Evolutionary conservation across 140 eudicot species (phyloP).

Genomic region (Cichorium intybus): DNA sequence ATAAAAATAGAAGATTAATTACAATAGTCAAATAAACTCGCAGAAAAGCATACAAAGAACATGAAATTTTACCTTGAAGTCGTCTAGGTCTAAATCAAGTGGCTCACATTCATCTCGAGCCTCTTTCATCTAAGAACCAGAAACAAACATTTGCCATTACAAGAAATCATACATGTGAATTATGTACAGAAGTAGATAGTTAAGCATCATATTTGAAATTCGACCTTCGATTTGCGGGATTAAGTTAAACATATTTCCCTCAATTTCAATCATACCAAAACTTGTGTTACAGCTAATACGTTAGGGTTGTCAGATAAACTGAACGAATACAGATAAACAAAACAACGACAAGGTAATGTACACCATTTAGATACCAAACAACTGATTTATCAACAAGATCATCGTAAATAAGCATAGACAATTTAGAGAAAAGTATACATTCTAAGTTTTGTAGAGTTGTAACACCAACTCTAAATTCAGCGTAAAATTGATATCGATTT

Average conservation of each 20-base stretch:
- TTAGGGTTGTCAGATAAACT: neutral
- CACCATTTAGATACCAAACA: neutral
- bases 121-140: constrained; percentile 54
- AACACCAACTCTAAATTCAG: neutral
- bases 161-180: neutral
- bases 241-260: neutral
- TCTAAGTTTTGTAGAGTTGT: neutral
- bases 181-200: neutral
- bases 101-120: constrained; percentile 34
- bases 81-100: constrained; percentile 56
- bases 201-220: neutral
- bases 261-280: neutral
- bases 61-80: constrained; percentile 56
- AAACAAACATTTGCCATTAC: constrained; percentile 13
- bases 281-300: neutral
- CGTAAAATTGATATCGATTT: neutral
- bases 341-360: no score
- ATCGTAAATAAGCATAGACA: neutral
- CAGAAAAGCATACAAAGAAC: neutral
- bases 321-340: neutral
- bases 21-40: neutral
- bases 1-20: neutral
- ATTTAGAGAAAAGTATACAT: neutral
- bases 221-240: neutral
- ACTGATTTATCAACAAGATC: neutral